These are phyloP conservation scores for Aspergillus carlsbadensis DNA, from an alignment of 495 filamentous ascomycete species.

Conservation along the genomic window DNA sequence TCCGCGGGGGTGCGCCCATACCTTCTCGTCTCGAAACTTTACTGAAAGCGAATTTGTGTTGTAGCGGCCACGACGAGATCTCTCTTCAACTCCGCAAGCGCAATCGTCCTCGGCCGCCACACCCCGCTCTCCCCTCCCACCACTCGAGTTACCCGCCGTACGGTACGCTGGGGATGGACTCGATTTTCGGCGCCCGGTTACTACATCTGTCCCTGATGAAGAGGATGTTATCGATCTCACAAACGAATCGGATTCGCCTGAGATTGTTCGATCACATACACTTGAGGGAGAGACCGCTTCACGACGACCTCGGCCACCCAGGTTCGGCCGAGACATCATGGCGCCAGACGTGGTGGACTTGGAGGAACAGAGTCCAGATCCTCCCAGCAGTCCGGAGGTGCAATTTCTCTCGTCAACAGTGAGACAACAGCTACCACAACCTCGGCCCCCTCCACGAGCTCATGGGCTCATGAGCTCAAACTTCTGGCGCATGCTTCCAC, in stretches of 20 bases:
- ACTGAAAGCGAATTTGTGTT: constrained; percentile 2
- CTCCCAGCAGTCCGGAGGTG: constrained; percentile 39
- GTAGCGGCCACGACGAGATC: constrained; percentile 41
- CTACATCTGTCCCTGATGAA: constrained; percentile 24
- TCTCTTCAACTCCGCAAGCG: constrained; percentile 29
- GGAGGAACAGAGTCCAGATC: constrained; percentile 25
- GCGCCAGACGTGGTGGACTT: constrained; percentile 36
- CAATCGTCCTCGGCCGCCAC: constrained; percentile 24
- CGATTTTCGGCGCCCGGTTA: constrained; percentile 50
- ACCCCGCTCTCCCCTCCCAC: constrained; percentile 24
- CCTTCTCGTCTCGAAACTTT: not conserved
- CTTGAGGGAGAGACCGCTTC: constrained; percentile 1
- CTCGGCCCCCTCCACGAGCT: constrained; percentile 1
- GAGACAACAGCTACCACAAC: constrained; percentile 13
- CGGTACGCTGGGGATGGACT: constrained; percentile 46
- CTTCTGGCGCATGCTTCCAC: constrained; percentile 7
- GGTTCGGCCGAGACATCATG: constrained; percentile 37
- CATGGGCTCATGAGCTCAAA: not conserved
- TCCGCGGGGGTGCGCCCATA: constrained; percentile 22
- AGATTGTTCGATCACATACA: constrained; percentile 11
- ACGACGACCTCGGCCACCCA: constrained; percentile 24
- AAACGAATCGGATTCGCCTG: constrained; percentile 43
- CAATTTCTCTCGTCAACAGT: constrained; percentile 35
- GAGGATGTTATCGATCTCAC: constrained; percentile 56
- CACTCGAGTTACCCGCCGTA: not conserved